Evolutionary conservation across 106 monocot species (phyloP).

Genomic region (Apostasia shenzhenica): DNA sequence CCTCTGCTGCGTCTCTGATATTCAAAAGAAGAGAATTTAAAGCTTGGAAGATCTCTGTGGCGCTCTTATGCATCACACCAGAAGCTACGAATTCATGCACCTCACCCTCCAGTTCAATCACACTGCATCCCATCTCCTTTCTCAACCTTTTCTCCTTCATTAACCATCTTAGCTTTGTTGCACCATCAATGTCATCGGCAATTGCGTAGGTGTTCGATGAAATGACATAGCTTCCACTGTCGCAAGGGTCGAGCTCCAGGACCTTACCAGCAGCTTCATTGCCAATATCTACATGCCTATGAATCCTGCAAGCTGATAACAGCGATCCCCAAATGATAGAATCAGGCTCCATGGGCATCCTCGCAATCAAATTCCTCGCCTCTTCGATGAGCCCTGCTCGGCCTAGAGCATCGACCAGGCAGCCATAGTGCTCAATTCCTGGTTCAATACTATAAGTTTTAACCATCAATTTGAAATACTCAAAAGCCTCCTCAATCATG

Average conservation of each 20-base stretch:
- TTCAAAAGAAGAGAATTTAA: constrained; percentile 8
- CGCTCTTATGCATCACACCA: constrained; percentile 18
- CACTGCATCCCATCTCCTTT: constrained; percentile 49
- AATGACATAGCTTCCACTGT: constrained; percentile 39
- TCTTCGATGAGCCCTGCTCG: constrained; percentile 41
- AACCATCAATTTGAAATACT: constrained; percentile 29
- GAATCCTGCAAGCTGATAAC: constrained; percentile 27
- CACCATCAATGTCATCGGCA: constrained; percentile 9
- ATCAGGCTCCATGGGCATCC: constrained; percentile 42
- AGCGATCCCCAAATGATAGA: constrained; percentile 41
- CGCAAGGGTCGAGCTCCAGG: constrained; percentile 22
- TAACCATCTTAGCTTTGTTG: constrained; percentile 5
- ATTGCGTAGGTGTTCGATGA: constrained; percentile 29
- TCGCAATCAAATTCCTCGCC: constrained; percentile 35
- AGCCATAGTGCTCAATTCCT: constrained; percentile 49
- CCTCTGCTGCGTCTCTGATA: neutral
- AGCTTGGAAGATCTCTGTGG: constrained; percentile 10
- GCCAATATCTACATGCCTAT: constrained; percentile 19
- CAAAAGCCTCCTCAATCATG: constrained; percentile 26
- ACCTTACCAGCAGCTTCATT: constrained; percentile 14
- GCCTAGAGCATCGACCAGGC: constrained; percentile 46
- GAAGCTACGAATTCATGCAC: constrained; percentile 44
- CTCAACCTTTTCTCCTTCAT: constrained; percentile 44
- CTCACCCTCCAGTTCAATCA: constrained; percentile 47
- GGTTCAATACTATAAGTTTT: constrained; percentile 19